A percentile compares a stretch with the other conserved stretches of the same genome.
phyloP scores from a whole-genome alignment of 1,284 basidiomycete genomes.

The Cutaneotrichosporon arboriforme region DNA sequence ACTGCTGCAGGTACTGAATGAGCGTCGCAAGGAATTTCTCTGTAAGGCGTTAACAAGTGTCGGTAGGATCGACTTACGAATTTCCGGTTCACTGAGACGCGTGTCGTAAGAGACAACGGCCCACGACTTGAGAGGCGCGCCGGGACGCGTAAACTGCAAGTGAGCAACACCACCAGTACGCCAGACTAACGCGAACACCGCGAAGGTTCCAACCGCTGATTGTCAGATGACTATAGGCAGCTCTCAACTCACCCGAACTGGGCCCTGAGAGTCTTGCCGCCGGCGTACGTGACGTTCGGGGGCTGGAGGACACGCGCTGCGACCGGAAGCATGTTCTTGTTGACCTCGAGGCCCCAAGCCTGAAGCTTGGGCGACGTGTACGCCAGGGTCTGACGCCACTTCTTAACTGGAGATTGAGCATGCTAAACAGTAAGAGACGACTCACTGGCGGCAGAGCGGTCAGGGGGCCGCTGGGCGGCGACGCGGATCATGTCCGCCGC shows the following conservation, averaged over 20 bases:
- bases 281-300: conserved; percentile 38
- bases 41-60: conserved; percentile 1
- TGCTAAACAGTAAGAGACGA: background rate
- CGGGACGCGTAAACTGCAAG: conserved; percentile 37
- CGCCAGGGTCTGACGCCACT: conserved; percentile 40
- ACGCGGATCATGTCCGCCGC: conserved; percentile 49
- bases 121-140: conserved; percentile 45
- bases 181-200: conserved; percentile 1
- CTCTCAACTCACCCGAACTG: conserved; percentile 24
- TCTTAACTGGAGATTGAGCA: conserved; percentile 22
- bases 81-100: conserved; percentile 10
- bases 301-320: conserved; percentile 45
- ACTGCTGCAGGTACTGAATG: conserved; percentile 12
- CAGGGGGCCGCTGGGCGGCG: conserved; percentile 43
- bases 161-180: background rate
- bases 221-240: background rate
- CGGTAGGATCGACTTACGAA: conserved; percentile 18
- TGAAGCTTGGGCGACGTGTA: conserved; percentile 40
- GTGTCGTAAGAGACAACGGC: conserved; percentile 39
- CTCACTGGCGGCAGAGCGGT: conserved; percentile 37
- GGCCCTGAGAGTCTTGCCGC: conserved; percentile 28
- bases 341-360: conserved; percentile 48
- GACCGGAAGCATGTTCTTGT: conserved; percentile 33
- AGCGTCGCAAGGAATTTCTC: conserved; percentile 26
- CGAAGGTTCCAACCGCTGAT: conserved; percentile 24